Conservation (phyloP, 2,329 filamentous ascomycete genomes). For the Fusarium redolens region DNA sequence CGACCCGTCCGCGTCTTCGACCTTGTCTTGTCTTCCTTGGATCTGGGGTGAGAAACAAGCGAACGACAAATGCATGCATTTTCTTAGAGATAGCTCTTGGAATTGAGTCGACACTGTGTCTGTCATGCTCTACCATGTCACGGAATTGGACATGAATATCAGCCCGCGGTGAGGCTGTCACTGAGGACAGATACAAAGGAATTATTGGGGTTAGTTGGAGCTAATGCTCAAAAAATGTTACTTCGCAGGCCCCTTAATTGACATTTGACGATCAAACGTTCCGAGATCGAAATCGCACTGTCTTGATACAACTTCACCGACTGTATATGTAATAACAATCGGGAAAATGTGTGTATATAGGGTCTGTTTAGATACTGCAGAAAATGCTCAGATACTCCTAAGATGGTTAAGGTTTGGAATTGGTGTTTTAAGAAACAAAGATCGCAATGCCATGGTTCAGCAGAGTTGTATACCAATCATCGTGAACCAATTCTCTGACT, state of each 20-base stretch:
- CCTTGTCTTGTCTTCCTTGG: conserved; percentile 31
- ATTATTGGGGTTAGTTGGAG: background rate
- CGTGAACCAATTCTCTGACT: background rate
- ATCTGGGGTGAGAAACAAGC: conserved; percentile 35
- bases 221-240: conserved; percentile 12
- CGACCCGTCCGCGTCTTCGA: conserved; percentile 43
- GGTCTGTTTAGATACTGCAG: background rate
- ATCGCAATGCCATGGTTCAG: background rate
- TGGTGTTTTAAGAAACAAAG: background rate
- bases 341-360: background rate
- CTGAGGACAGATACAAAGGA: background rate
- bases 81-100: conserved; percentile 13
- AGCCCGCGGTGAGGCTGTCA: conserved; percentile 12
- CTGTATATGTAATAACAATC: background rate
- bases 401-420: background rate
- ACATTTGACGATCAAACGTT: conserved; percentile 37
- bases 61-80: conserved; percentile 32
- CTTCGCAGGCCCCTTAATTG: conserved; percentile 35
- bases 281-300: conserved; percentile 31
- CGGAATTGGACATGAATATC: background rate
- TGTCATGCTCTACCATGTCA: conserved; percentile 17
- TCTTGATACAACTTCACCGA: conserved; percentile 14
- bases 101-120: conserved; percentile 36
- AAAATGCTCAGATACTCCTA: background rate
- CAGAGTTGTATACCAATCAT: background rate